Conservation (phyloP, 768 basidiomycete genomes). For the Agaricus blazei region DNA sequence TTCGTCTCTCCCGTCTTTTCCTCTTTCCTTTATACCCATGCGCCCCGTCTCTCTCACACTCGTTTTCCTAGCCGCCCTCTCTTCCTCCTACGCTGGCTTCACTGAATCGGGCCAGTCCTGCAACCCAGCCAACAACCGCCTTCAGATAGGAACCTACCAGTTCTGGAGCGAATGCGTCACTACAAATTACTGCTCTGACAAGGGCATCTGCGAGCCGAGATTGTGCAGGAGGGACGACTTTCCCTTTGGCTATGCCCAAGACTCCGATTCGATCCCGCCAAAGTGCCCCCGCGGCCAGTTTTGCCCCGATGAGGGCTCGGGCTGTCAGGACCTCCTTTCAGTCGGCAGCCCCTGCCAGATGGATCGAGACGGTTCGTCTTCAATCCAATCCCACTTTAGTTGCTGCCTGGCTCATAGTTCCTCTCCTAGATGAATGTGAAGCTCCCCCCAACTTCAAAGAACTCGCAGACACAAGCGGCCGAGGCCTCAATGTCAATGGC, state of each 20-base stretch:
- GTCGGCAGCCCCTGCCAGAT: slow-evolving; percentile 76
- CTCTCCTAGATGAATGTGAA: slow-evolving; percentile 67
- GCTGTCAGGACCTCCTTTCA: slow-evolving; percentile 53
- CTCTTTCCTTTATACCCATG: slow-evolving; percentile 17
- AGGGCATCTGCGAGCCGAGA: slow-evolving; percentile 52
- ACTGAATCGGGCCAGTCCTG: slow-evolving; percentile 42
- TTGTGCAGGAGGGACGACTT: slow-evolving; percentile 75
- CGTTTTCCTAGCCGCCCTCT: slow-evolving; percentile 44
- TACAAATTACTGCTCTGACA: slow-evolving; percentile 53
- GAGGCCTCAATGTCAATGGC: slow-evolving; percentile 75
- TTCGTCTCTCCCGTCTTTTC: slow-evolving; percentile 9
- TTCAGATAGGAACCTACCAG: slow-evolving; percentile 74
- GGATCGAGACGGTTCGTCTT: slow-evolving; percentile 70
- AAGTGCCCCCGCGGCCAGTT: slow-evolving; percentile 61
- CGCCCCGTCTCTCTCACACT: slow-evolving; percentile 36
- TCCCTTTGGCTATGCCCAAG: slow-evolving; percentile 60
- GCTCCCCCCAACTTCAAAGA: slow-evolving; percentile 61
- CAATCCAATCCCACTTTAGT: neutral
- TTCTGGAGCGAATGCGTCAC: slow-evolving; percentile 77
- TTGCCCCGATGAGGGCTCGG: slow-evolving; percentile 80
- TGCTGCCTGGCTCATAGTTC: neutral
- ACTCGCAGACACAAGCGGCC: slow-evolving; percentile 57
- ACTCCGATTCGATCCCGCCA: slow-evolving; percentile 41
- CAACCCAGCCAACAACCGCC: slow-evolving; percentile 52
- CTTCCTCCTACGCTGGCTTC: slow-evolving; percentile 42